These are phyloP conservation scores for Clitopilus hobsonii DNA, from an alignment of 768 basidiomycete genomes.

Conservation along the genomic window DNA sequence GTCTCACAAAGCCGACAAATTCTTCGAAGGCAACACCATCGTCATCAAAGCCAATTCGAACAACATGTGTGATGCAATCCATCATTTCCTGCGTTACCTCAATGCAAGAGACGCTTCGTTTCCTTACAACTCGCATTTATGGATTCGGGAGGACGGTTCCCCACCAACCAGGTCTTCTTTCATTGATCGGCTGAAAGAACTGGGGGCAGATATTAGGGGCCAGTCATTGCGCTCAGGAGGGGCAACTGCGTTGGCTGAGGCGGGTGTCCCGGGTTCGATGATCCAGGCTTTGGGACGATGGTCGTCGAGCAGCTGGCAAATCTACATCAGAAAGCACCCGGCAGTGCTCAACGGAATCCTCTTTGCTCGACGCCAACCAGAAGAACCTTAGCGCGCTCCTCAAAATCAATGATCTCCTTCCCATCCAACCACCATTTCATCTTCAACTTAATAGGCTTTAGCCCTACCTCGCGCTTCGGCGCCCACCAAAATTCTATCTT, in stretches of 20 bases:
- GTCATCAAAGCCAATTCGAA: slow-evolving; percentile 5
- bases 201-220: slow-evolving; percentile 19
- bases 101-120: slow-evolving; percentile 15
- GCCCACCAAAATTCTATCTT: neutral
- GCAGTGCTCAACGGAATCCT: slow-evolving; percentile 20
- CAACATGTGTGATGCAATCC: slow-evolving; percentile 9
- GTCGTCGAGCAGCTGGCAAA: slow-evolving; percentile 28
- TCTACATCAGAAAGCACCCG: slow-evolving; percentile 36
- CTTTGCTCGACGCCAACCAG: neutral
- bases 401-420: neutral
- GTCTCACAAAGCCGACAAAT: slow-evolving; percentile 31
- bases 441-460: neutral
- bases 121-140: slow-evolving; percentile 25
- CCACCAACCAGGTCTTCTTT: slow-evolving; percentile 32
- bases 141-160: slow-evolving; percentile 21
- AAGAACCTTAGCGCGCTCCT: neutral
- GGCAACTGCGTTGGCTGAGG: slow-evolving; percentile 30
- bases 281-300: slow-evolving; percentile 36
- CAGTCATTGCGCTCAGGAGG: slow-evolving; percentile 37
- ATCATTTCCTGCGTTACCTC: slow-evolving; percentile 17
- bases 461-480: neutral
- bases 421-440: neutral
- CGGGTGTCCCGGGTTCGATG: slow-evolving; percentile 18
- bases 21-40: slow-evolving; percentile 20
- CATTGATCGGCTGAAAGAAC: slow-evolving; percentile 20